phyloP scores from a whole-genome alignment of 2,329 filamentous ascomycete species.

The Sclerotinia subarctica region DNA sequence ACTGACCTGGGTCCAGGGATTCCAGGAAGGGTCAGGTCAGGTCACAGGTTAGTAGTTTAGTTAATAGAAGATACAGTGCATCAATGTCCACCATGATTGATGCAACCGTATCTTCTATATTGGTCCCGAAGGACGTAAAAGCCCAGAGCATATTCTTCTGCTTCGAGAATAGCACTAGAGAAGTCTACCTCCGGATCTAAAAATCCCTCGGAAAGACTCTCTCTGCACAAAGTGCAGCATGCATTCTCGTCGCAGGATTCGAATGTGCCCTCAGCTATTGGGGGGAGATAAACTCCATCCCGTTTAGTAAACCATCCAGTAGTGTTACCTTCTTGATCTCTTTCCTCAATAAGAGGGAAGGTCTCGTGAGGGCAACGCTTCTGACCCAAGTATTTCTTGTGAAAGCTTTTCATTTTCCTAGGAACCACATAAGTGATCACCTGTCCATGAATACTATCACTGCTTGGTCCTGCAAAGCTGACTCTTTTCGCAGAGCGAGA shows the following conservation, averaged over 20 bases:
- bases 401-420: neutral
- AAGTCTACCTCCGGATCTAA: conserved; percentile 3
- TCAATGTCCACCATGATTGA: neutral
- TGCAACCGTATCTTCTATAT: conserved; percentile 7
- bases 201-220: neutral
- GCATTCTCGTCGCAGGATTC: neutral
- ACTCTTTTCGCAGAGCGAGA: conserved; percentile 14
- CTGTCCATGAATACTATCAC: neutral
- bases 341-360: neutral
- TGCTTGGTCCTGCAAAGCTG: conserved; percentile 11
- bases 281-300: neutral
- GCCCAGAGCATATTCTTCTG: neutral
- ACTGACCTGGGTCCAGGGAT: conserved; percentile 10
- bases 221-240: neutral
- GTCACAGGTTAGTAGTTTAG: conserved; percentile 18
- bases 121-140: neutral
- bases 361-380: neutral
- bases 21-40: conserved; percentile 17
- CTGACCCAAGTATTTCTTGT: neutral
- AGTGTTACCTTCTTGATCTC: neutral
- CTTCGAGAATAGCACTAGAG: neutral
- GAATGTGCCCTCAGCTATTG: neutral
- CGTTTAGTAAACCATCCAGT: conserved; percentile 8
- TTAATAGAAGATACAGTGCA: conserved; percentile 2
- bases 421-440: neutral